phyloP scores from a whole-genome alignment of 2,329 filamentous ascomycete species.

The Xylaria hypoxylon region DNA sequence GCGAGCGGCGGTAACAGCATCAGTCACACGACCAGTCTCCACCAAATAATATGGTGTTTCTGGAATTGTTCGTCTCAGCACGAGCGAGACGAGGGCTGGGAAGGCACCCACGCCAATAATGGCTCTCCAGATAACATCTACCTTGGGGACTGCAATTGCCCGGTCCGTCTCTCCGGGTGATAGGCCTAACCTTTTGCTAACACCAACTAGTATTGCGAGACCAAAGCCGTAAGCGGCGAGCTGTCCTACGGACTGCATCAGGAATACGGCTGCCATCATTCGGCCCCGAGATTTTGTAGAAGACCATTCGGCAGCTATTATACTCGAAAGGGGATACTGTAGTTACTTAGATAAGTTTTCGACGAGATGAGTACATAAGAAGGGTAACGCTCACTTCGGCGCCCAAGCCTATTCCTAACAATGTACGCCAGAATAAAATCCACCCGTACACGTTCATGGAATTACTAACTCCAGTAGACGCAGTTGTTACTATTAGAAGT shows the following conservation, averaged over 20 bases:
- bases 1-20: conserved; percentile 42
- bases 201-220: conserved; percentile 39
- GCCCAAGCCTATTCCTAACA: conserved; percentile 43
- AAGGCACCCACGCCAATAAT: conserved; percentile 61
- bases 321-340: conserved; percentile 73
- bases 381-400: conserved; percentile 37
- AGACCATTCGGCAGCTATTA: conserved; percentile 75
- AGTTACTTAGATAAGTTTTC: background rate
- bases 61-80: conserved; percentile 61
- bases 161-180: conserved; percentile 30
- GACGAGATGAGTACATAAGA: background rate
- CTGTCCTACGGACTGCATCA: conserved; percentile 77
- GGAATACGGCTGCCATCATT: conserved; percentile 75
- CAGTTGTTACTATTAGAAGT: conserved; percentile 39
- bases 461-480: conserved; percentile 30
- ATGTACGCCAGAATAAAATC: conserved; percentile 52
- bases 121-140: conserved; percentile 62
- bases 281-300: conserved; percentile 72
- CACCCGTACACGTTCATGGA: conserved; percentile 45
- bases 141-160: conserved; percentile 39
- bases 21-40: conserved; percentile 43
- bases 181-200: conserved; percentile 26
- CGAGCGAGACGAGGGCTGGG: conserved; percentile 59
- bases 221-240: conserved; percentile 73
- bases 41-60: conserved; percentile 59